Evolutionary conservation across 2,329 filamentous ascomycete genomes (phyloP).

Genomic region (Talaromyces sp.): DNA sequence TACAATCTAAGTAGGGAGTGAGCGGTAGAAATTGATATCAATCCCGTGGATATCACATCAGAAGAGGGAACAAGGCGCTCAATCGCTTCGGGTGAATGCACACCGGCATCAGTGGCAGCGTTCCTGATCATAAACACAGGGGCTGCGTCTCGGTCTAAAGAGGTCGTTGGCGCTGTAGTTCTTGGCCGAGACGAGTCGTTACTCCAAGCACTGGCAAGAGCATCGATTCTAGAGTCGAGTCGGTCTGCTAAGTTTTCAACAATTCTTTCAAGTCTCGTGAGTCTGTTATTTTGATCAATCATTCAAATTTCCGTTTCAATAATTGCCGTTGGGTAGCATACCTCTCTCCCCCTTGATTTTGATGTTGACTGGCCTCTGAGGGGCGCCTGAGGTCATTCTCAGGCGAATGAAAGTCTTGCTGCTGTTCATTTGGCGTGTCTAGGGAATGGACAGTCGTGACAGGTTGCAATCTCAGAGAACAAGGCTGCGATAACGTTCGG

Average conservation of each 20-base stretch:
- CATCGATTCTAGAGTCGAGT: constrained; percentile 1
- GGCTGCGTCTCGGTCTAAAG: constrained; percentile 14
- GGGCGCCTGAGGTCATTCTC: background rate
- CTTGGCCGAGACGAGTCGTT: background rate
- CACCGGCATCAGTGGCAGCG: constrained; percentile 22
- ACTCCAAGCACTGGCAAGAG: background rate
- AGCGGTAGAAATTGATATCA: constrained; percentile 6
- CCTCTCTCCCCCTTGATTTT: background rate
- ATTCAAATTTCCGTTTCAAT: background rate
- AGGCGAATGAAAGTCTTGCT: background rate
- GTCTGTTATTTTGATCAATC: background rate
- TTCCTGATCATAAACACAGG: constrained; percentile 27
- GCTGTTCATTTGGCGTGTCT: background rate
- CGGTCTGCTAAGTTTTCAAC: background rate
- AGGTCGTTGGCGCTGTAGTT: background rate
- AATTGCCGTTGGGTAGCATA: background rate
- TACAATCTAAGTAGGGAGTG: constrained; percentile 5
- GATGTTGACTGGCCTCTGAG: background rate
- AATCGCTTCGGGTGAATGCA: constrained; percentile 12
- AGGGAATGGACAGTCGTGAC: background rate
- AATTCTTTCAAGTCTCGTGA: constrained; percentile 1
- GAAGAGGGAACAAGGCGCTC: constrained; percentile 10
- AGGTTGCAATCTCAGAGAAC: constrained; percentile 21
- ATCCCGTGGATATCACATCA: constrained; percentile 4
- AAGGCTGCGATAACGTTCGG: constrained; percentile 28